Evolutionary conservation across 768 basidiomycete species (phyloP), one percentile per base, ranked within the genome.

Genomic region (Suillus subaureus): DNA sequence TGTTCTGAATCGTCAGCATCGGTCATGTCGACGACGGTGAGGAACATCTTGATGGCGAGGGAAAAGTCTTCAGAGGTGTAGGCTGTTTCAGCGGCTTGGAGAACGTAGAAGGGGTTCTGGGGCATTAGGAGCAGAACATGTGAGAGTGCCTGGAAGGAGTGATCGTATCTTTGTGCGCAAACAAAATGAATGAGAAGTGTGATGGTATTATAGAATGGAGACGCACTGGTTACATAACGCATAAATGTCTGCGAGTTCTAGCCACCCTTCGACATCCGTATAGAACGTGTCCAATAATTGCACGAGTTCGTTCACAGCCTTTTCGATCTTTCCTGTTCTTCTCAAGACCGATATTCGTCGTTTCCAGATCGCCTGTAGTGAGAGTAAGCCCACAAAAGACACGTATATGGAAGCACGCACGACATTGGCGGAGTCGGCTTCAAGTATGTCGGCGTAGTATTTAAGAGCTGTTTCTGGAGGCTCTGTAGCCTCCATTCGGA

Each of bases 51-150:
- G 62, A 94, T 80, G 2, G 94, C 88, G 9, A 94, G 42, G 3
- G 18, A 85, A 26, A 93, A 72, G 74, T 96, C 93, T 2, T 84
- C 86, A 0, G 87, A 82, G 0, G 93, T 92, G 73, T 92, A 95
- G 0, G 93, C 93, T 11, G 91, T 94, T 77, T 97, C 95, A 0
- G 94, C 95, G 58, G 88, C 89, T 68, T 90, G 90, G 21, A 96
- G 83, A 64, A 88, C 84, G 45, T 91, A 89, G 71, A 94, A 92
- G 0, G 93, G 91, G 71, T 95, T 96, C 69, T 96, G 93, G 0
- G 95, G 93, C 2, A 89, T 85, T 37, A 97, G 84, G 37, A 95
- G 81, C 55, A 96, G 83, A 7, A 87, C 90, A 77, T 97, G 94
- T 15, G 91, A 89, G 5, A 96, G 81, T 0, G 93, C 83, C 73